Evolutionary conservation across 768 basidiomycete genomes (phyloP), one percentile per base, ranked within the genome.

Genomic region (Phaffia australis): DNA sequence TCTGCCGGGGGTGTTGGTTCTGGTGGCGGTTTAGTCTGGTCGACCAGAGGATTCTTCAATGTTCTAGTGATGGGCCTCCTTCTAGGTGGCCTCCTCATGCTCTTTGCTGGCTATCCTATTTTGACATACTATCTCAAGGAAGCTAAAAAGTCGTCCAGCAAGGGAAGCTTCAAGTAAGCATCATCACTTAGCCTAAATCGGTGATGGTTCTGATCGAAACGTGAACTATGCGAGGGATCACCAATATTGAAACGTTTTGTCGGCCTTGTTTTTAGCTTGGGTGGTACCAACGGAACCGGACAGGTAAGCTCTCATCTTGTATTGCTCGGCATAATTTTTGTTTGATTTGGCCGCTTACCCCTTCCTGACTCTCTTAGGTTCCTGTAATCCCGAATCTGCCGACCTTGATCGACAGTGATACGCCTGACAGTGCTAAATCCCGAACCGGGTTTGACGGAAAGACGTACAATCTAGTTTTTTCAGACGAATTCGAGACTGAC

Each of bases 401-500:
- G 8, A 35, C 51, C 25, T 75, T 97, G 47, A 82, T 98, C 71
- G 94, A 99, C 77, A 62, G 71, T 1, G 86, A 85, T 35, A 98
- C 94, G 0, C 88, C 88, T 1, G 56, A 75, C 2, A 75, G 77
- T 15, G 86, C 78, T 9, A 75, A 77, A 65, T 82, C 83, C 46
- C 81, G 85, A 15, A 82, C 78, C 2, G 88, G 87, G 3, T 87
- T 81, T 70, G 77, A 75, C 73, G 93, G 92, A 1, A 79, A 86
- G 65, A 76, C 80, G 11, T 94, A 91, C 73, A 79, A 85, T 63
- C 83, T 99, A 32, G 87, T 89, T 2, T 98, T 92, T 78, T 90
- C 88, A 7, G 67, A 69, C 35, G 67, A 69, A 56, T 69, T 69
- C 30, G 58, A 69, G 42, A 18, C 11, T 6, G 67, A 69, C 25